Evolutionary conservation across 208 protist species (phyloP).

Genomic region (Borovskyia barvae): DNA sequence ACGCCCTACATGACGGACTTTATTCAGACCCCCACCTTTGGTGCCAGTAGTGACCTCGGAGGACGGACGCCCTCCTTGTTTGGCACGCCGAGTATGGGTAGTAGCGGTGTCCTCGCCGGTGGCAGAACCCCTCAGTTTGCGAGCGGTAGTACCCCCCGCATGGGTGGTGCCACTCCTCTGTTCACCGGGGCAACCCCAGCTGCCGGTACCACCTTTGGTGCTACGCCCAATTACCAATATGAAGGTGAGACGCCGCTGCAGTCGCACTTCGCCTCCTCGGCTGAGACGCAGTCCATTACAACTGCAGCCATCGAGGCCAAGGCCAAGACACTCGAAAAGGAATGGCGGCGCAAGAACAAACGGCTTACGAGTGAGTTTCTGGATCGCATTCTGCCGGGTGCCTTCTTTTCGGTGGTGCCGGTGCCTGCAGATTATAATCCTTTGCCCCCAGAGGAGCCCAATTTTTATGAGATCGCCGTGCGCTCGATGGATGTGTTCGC

Average conservation of each 20-base stretch:
- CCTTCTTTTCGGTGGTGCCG: constrained; percentile 72
- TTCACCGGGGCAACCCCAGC: constrained; percentile 42
- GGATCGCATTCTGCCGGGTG: constrained; percentile 60
- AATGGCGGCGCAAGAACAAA: constrained; percentile 86
- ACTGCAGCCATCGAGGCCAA: constrained; percentile 70
- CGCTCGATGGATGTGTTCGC: constrained; percentile 59
- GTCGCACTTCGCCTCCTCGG: constrained; percentile 60
- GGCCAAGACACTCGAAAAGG: constrained; percentile 74
- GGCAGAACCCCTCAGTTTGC: constrained; percentile 24
- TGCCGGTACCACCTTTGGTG: constrained; percentile 49
- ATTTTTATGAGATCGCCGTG: constrained; percentile 86
- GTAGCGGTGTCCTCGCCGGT: constrained; percentile 3
- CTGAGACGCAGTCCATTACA: constrained; percentile 58
- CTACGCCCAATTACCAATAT: constrained; percentile 89
- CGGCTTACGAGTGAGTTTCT: constrained; percentile 81
- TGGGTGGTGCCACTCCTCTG: constrained; percentile 44
- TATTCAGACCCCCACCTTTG: constrained; percentile 58
- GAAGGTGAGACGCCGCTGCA: constrained; percentile 82
- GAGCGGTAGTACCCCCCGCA: constrained; percentile 19
- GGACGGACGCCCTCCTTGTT: constrained; percentile 40
- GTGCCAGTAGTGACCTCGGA: constrained; percentile 14
- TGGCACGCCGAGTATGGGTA: constrained; percentile 16
- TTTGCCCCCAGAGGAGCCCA: constrained; percentile 72
- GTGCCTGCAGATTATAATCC: constrained; percentile 84
- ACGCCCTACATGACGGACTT: constrained; percentile 47